Percentiles rank a stretch among this genome's conserved stretches.
These are phyloP conservation scores for Rhodosporidiobolus odoratus DNA, from an alignment of 768 basidiomycete species.

Conservation along the genomic window DNA sequence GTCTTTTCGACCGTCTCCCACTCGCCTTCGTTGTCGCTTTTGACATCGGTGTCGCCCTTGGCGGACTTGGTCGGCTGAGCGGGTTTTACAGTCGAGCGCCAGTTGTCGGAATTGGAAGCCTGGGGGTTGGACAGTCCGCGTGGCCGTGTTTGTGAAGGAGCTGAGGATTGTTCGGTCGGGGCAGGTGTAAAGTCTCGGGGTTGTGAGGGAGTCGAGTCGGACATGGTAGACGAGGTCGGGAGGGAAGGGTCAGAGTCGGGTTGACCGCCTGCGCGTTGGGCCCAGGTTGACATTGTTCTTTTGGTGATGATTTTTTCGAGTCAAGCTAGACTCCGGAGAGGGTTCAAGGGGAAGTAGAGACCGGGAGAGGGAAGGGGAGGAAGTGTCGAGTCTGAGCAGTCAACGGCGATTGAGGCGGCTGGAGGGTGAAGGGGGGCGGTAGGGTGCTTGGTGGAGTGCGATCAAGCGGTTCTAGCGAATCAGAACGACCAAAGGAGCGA, in stretches of 20 bases:
- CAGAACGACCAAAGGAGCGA: neutral
- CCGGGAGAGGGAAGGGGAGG: neutral
- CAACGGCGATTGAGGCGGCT: no score
- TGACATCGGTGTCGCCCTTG: neutral
- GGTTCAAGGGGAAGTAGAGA: neutral
- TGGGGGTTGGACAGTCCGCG: neutral
- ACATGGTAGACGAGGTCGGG: neutral
- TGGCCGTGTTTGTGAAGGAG: neutral
- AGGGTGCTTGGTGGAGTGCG: neutral
- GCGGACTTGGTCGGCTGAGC: neutral
- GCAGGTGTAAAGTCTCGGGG: neutral
- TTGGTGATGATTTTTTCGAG: neutral
- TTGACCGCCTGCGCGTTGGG: neutral
- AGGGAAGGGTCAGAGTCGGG: neutral
- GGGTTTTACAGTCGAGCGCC: constrained; percentile 18
- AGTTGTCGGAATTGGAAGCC: constrained; percentile 24
- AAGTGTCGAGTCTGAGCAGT: no score
- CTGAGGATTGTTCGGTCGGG: constrained; percentile 1
- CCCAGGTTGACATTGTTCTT: constrained; percentile 7
- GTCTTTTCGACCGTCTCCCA: constrained; percentile 35
- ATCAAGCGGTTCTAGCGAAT: neutral
- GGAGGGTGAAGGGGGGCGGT: neutral
- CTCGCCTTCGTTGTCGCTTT: constrained; percentile 15
- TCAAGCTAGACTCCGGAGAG: neutral
- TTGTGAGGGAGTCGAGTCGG: neutral